phyloP scores from a whole-genome alignment of 1,139 yeast genomes.

The Yamadazyma atmosphaerica region DNA sequence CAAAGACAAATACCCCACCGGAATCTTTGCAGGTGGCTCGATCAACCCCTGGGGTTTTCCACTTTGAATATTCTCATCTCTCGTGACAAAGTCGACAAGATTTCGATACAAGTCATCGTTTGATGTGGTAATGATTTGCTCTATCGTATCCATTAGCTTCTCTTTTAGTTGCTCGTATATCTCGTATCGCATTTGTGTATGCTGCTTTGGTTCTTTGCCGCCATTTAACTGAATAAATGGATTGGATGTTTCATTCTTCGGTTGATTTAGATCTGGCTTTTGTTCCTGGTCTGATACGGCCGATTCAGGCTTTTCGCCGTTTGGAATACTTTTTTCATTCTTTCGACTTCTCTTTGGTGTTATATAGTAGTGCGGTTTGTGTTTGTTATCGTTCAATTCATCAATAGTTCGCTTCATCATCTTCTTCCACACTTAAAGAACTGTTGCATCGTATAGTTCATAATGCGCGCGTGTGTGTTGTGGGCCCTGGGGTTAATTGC shows the following conservation, averaged over 20 bases:
- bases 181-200: conserved; percentile 29
- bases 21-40: conserved; percentile 23
- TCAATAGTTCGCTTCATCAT: conserved; percentile 9
- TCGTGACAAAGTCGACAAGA: conserved; percentile 8
- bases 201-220: background rate
- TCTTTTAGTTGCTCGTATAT: conserved; percentile 31
- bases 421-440: background rate
- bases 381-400: conserved; percentile 11
- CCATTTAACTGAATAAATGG: conserved; percentile 13
- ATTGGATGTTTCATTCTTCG: no score
- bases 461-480: no score
- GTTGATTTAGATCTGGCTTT: no score
- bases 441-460: no score
- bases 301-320: no score
- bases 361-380: conserved; percentile 11
- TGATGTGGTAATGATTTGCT: conserved; percentile 34
- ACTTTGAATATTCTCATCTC: background rate
- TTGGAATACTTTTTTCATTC: conserved; percentile 9
- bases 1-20: conserved; percentile 48
- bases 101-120: conserved; percentile 24
- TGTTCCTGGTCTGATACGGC: conserved; percentile 13
- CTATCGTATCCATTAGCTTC: conserved; percentile 6
- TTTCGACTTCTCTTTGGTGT: conserved; percentile 4
- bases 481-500: background rate
- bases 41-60: conserved; percentile 2